A percentile compares a stretch with the other conserved stretches of the same genome.
Conservation (phyloP, 139 green algal species). For the Asterochloris sp. region DNA sequence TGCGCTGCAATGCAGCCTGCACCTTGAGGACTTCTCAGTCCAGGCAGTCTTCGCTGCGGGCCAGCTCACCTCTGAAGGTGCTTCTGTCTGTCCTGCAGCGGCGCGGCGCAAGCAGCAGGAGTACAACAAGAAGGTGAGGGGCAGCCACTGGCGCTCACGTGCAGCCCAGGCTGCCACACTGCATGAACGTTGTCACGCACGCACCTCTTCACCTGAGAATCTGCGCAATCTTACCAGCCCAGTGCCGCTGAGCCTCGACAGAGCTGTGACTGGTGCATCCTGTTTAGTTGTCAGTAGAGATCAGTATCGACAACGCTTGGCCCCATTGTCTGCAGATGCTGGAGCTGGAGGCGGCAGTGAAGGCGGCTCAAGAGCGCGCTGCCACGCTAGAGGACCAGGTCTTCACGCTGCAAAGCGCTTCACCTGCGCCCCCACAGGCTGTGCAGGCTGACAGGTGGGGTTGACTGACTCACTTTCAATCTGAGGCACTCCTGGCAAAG, state of each 20-base stretch:
- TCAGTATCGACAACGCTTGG: not conserved
- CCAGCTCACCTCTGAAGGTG: too few species aligned
- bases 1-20: too few species aligned
- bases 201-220: not conserved
- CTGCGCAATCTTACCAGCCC: not conserved
- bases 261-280: not conserved
- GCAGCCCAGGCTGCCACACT: not conserved
- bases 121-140: constrained; percentile 19
- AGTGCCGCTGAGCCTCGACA: not conserved
- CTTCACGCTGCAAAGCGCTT: not conserved
- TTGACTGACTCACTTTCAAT: too few species aligned
- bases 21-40: too few species aligned
- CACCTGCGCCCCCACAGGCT: too few species aligned
- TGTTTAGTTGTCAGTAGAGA: not conserved
- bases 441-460: too few species aligned
- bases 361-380: not conserved
- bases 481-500: too few species aligned
- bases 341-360: constrained; percentile 17
- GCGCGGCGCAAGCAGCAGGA: constrained; percentile 43
- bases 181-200: not conserved
- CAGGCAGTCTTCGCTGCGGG: too few species aligned
- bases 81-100: not conserved
- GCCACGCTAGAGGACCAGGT: not conserved
- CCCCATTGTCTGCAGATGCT: constrained; percentile 10
- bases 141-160: too few species aligned